phyloP scores from a whole-genome alignment of 345 rosid species.

The Clarkia xantiana region DNA sequence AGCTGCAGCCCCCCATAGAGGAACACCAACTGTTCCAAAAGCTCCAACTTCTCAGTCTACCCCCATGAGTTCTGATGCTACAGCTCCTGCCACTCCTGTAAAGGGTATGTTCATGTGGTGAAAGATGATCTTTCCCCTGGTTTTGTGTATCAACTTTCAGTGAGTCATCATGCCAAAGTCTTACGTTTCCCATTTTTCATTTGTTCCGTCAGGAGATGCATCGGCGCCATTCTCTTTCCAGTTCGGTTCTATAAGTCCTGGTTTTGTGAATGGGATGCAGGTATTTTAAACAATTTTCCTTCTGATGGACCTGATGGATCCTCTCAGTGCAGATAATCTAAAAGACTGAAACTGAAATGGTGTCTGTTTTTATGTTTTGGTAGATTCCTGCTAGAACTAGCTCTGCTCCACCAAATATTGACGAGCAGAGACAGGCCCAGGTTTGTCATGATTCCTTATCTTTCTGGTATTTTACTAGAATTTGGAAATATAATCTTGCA shows the following conservation, averaged over 20 bases:
- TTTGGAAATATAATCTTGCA: too few relatives aligned
- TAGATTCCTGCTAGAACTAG: constrained; percentile 92
- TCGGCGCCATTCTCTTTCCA: constrained; percentile 61
- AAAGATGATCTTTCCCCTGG: background rate
- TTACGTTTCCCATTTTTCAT: constrained; percentile 4
- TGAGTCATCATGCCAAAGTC: background rate
- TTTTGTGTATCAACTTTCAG: background rate
- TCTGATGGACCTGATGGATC: background rate
- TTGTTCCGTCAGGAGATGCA: constrained; percentile 34
- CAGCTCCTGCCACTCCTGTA: constrained; percentile 23
- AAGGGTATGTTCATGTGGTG: constrained; percentile 28
- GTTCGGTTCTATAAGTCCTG: constrained; percentile 80
- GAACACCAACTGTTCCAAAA: constrained; percentile 48
- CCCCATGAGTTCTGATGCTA: constrained; percentile 32
- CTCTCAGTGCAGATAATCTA: background rate
- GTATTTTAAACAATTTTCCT: constrained; percentile 11
- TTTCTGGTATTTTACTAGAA: background rate
- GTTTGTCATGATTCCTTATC: constrained; percentile 15
- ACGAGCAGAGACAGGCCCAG: constrained; percentile 90
- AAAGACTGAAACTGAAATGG: too few relatives aligned
- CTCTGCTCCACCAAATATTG: constrained; percentile 97
- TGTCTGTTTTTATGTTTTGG: constrained; percentile 3
- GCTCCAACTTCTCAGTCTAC: constrained; percentile 74
- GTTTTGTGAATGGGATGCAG: constrained; percentile 71
- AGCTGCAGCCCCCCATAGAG: constrained; percentile 21